A percentile compares a stretch with the other conserved stretches of the same genome.
Evolutionary conservation across 2,329 filamentous ascomycete species (phyloP).

Genomic region (Cercospora janseana): DNA sequence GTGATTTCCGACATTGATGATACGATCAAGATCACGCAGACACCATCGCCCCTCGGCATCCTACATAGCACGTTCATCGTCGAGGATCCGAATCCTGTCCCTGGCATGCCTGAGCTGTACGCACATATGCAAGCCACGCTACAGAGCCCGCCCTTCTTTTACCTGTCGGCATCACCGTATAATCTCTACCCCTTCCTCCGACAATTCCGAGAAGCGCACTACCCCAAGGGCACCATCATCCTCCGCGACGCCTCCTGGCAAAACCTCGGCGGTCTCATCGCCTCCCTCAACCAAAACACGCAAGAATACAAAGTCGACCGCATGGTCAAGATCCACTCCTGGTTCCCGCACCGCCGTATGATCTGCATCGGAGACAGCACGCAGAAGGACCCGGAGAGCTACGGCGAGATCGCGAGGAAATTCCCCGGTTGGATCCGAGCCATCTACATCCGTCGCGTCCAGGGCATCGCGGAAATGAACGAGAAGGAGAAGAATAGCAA

Average conservation of each 20-base stretch:
- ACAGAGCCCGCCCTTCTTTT: constrained; percentile 75
- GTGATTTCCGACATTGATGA: constrained; percentile 91
- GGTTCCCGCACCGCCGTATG: constrained; percentile 76
- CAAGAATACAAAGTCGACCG: constrained; percentile 81
- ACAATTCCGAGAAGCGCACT: constrained; percentile 68
- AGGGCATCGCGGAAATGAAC: constrained; percentile 68
- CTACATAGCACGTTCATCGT: constrained; percentile 81
- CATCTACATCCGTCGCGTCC: constrained; percentile 83
- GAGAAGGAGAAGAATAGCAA: constrained; percentile 67
- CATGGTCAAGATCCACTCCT: constrained; percentile 72
- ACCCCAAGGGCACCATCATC: constrained; percentile 74
- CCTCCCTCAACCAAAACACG: constrained; percentile 75
- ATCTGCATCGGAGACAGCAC: constrained; percentile 88
- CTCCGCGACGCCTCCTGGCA: constrained; percentile 84
- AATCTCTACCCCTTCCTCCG: constrained; percentile 87
- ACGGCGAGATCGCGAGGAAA: constrained; percentile 70
- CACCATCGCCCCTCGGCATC: constrained; percentile 75
- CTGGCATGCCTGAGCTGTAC: constrained; percentile 85
- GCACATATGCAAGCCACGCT: constrained; percentile 57
- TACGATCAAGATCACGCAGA: constrained; percentile 89
- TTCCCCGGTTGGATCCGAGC: constrained; percentile 74
- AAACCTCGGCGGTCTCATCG: constrained; percentile 75
- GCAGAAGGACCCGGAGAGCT: constrained; percentile 86
- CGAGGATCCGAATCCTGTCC: constrained; percentile 61
- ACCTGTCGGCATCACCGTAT: constrained; percentile 90